Percentiles rank a stretch among this genome's conserved stretches.
These are phyloP conservation scores for Arachis monticola DNA, from an alignment of 331 rosid species.

Conservation along the genomic window DNA sequence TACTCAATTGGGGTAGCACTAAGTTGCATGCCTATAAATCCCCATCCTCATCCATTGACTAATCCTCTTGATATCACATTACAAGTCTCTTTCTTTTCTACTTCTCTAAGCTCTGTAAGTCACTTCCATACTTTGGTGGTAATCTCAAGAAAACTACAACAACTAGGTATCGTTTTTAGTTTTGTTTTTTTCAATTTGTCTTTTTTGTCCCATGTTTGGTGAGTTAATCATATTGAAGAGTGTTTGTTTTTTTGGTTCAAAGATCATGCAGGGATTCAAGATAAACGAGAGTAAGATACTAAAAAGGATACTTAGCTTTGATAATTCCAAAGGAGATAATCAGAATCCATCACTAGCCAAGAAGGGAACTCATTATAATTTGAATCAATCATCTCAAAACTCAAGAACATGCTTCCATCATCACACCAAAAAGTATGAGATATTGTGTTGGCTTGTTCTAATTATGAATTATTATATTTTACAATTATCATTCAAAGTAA, in stretches of 20 bases:
- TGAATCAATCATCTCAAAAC: constrained; percentile 43
- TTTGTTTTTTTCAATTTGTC: neutral
- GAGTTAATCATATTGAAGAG: constrained; percentile 9
- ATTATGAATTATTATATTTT: neutral
- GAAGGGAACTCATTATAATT: constrained; percentile 40
- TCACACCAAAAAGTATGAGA: constrained; percentile 53
- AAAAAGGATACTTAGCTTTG: constrained; percentile 40
- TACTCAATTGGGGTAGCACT: constrained; percentile 17
- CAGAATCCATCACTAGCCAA: constrained; percentile 31
- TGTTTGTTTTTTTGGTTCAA: constrained; percentile 20
- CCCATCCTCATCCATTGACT: constrained; percentile 1
- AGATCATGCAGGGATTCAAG: constrained; percentile 53
- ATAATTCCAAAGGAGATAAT: constrained; percentile 18
- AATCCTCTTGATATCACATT: constrained; percentile 38
- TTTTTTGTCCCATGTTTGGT: constrained; percentile 4
- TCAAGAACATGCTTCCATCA: constrained; percentile 42
- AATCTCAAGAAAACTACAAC: constrained; percentile 26
- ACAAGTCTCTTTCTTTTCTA: constrained; percentile 22
- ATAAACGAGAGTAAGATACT: constrained; percentile 39
- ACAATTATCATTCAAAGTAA: too few relatives aligned
- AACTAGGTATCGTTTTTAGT: constrained; percentile 20
- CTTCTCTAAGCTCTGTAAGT: constrained; percentile 33
- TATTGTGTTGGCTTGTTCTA: neutral
- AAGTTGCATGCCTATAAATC: constrained; percentile 35
- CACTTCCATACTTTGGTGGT: constrained; percentile 18